These are phyloP conservation scores for Dalechampia spathulata DNA, from an alignment of 441 rosid genomes.

Conservation along the genomic window DNA sequence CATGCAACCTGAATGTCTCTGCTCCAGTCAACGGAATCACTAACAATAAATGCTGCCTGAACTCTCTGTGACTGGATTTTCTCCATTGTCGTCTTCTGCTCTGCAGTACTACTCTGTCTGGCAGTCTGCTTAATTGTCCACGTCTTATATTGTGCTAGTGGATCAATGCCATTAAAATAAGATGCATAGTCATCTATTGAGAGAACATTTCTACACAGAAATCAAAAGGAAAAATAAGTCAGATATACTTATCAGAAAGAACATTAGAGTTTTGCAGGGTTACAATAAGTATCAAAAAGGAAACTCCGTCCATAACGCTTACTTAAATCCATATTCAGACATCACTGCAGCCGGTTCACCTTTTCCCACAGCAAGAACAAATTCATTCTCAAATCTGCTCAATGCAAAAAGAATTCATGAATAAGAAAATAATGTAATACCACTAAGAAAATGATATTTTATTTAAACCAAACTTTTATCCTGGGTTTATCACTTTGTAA, in stretches of 20 bases:
- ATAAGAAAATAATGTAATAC: neutral
- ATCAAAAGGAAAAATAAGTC: neutral
- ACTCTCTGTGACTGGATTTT: slow-evolving; percentile 43
- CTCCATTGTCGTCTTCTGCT: slow-evolving; percentile 18
- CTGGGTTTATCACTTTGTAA: neutral
- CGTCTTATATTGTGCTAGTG: slow-evolving; percentile 59
- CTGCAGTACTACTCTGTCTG: slow-evolving; percentile 10
- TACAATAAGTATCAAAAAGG: neutral
- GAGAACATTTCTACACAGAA: slow-evolving; percentile 61
- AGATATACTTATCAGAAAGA: slow-evolving; percentile 5
- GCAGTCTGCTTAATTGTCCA: slow-evolving; percentile 34
- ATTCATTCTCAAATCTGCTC: slow-evolving; percentile 55
- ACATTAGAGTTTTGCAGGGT: neutral
- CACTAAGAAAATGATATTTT: neutral
- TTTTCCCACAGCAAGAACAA: slow-evolving; percentile 80
- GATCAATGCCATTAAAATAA: slow-evolving; percentile 71
- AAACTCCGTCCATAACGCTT: slow-evolving; percentile 15
- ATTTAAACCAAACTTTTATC: too few species aligned
- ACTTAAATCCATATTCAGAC: slow-evolving; percentile 82
- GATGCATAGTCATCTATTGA: slow-evolving; percentile 74
- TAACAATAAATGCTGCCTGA: slow-evolving; percentile 74
- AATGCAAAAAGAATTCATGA: neutral
- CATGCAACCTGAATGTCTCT: slow-evolving; percentile 73
- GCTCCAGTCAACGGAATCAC: slow-evolving; percentile 95
- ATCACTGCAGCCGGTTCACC: slow-evolving; percentile 78